phyloP scores from a whole-genome alignment of 179 eudicot species.

The Vitellaria paradoxa region DNA sequence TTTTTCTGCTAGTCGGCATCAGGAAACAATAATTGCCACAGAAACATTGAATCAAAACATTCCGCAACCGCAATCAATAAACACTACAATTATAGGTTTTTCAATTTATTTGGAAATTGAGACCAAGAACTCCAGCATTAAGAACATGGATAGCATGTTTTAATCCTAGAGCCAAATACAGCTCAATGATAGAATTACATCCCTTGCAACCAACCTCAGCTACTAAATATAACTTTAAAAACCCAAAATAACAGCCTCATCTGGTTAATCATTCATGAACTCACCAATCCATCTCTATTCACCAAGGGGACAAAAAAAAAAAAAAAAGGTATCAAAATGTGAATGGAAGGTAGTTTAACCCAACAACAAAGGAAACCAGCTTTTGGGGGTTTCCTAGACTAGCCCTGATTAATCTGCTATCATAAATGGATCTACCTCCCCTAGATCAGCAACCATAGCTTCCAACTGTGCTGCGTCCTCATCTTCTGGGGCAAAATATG shows the following conservation, averaged over 20 bases:
- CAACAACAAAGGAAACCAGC: slow-evolving; percentile 8
- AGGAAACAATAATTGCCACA: too few relatives aligned
- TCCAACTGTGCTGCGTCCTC: slow-evolving; percentile 53
- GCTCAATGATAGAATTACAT: slow-evolving; percentile 9
- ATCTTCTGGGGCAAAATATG: slow-evolving; percentile 66
- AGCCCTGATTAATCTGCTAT: slow-evolving; percentile 53
- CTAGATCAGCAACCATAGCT: slow-evolving; percentile 83
- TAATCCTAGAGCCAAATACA: background rate
- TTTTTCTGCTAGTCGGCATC: too few relatives aligned
- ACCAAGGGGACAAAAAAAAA: background rate
- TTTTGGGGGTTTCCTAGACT: background rate
- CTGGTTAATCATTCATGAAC: slow-evolving; percentile 5
- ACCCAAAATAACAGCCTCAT: slow-evolving; percentile 4
- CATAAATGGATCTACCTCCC: slow-evolving; percentile 94
- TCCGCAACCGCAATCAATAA: background rate
- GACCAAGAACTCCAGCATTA: slow-evolving; percentile 6
- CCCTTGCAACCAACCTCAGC: slow-evolving; percentile 11
- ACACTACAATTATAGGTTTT: background rate
- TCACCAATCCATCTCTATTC: slow-evolving; percentile 12
- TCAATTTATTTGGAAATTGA: slow-evolving; percentile 7
- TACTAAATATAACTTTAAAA: background rate
- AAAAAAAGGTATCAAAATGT: background rate
- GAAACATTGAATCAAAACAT: background rate
- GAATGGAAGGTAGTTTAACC: background rate
- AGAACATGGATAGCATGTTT: background rate